These are phyloP conservation scores for Fusarium annulatum DNA, from an alignment of 2,329 filamentous ascomycete species.

Conservation along the genomic window DNA sequence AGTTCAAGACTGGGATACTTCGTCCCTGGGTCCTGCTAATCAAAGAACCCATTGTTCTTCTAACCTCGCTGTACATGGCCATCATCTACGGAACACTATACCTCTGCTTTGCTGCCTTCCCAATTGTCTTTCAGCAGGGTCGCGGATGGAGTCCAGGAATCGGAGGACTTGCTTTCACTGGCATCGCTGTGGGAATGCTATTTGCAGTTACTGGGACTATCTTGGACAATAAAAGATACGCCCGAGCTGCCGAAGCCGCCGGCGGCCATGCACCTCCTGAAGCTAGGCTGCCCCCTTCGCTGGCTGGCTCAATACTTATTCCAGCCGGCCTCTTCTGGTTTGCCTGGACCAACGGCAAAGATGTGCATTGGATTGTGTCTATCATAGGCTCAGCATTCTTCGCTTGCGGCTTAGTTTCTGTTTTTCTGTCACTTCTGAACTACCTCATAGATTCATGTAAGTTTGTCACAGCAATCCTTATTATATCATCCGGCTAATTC, in stretches of 20 bases:
- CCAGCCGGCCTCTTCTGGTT: constrained; percentile 74
- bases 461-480: constrained; percentile 3
- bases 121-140: constrained; percentile 69
- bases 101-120: constrained; percentile 65
- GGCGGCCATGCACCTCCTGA: constrained; percentile 72
- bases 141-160: constrained; percentile 69
- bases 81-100: constrained; percentile 67
- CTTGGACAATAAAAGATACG: constrained; percentile 65
- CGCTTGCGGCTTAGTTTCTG: constrained; percentile 68
- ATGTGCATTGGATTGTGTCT: constrained; percentile 68
- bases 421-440: constrained; percentile 74
- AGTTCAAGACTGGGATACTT: constrained; percentile 67
- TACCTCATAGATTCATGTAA: constrained; percentile 73
- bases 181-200: constrained; percentile 72
- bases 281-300: constrained; percentile 67
- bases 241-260: constrained; percentile 54
- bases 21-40: constrained; percentile 75
- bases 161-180: constrained; percentile 71
- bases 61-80: constrained; percentile 72
- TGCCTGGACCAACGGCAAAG: constrained; percentile 69
- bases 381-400: constrained; percentile 59
- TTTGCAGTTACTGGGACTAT: constrained; percentile 64
- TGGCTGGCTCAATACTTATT: constrained; percentile 68
- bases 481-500: constrained; percentile 21
- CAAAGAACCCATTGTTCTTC: constrained; percentile 72